Evolutionary conservation across 805 yeast genomes (phyloP), one percentile per base, ranked within the genome.

Genomic region (Saccharomycopsis sp.): DNA sequence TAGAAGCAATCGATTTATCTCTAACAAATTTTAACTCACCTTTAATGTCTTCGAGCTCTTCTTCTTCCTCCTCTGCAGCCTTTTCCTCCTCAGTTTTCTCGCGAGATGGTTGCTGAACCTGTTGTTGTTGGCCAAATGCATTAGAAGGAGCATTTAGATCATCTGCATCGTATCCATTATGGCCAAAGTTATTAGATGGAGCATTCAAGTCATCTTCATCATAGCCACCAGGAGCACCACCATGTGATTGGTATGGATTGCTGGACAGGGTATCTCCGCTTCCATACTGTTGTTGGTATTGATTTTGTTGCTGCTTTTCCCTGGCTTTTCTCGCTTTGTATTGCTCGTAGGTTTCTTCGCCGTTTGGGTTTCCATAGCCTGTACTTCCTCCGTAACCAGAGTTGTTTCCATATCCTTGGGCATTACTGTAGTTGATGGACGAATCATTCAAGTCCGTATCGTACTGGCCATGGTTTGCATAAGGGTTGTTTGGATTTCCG

Each of bases 21-120:
- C 93, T 92, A 42, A 89, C 84, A 66, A 87, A 90, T 58, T 89
- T 77, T 61, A 88, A 86, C 64, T 92, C 89, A 61, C 87, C 86
- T 69, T 88, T 90, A 63, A 93, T 83, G 52, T 83, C 88, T 68
- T 89, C 96, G 17, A 93, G 89, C 64, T 89, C 97, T 69, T 88
- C 96, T 63, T 92, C 97, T 62, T 90, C 92, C 59, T 83, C 77
- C 56, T 73, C 73, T 56, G 72, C 76, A 57, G 72, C 74, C 58
- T 68, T 68, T 56, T 75, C 73, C 51, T 72, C 64, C 54, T 73
- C 74, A 3, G 68, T 58, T 41, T 71, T 70, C 55, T 64, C 62
- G 41, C 62, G 69, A 34, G 64, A 65, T 50, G 65, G 63, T 47
- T 62, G 62, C 38, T 63, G 65, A 9, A 55, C 54, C 24, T 62